Conservation (phyloP, 257 asterid genomes). For the Mitragyna speciosa region DNA sequence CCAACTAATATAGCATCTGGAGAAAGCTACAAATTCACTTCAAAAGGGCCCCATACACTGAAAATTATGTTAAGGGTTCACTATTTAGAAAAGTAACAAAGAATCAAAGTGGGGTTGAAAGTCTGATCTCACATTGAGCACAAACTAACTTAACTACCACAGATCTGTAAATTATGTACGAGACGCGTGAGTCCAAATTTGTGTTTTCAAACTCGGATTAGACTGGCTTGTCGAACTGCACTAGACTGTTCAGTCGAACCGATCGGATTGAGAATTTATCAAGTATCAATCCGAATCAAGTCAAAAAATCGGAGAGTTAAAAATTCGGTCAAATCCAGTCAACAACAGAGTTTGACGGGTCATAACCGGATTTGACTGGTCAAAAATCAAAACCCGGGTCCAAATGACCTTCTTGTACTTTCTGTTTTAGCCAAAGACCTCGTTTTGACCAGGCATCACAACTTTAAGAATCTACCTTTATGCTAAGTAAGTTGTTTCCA, state of each 20-base stretch:
- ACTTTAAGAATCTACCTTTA: conserved; percentile 23
- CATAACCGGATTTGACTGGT: no score
- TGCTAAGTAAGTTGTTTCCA: neutral
- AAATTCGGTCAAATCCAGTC: no score
- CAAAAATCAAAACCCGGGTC: no score
- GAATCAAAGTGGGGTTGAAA: conserved; percentile 27
- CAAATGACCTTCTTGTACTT: neutral
- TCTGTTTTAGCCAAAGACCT: neutral
- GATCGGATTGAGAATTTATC: no score
- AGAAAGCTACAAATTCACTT: neutral
- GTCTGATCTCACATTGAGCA: neutral
- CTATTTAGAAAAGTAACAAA: neutral
- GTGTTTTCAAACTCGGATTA: no score
- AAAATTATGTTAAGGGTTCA: neutral
- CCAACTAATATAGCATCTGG: neutral
- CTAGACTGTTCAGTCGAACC: no score
- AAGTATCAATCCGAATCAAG: no score
- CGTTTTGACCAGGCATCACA: conserved; percentile 12
- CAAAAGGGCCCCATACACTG: neutral
- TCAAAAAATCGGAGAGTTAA: no score
- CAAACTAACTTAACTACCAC: conserved; percentile 36
- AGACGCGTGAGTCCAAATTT: neutral
- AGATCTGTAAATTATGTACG: neutral
- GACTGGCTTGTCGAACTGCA: no score
- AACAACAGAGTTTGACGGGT: no score